Conservation (phyloP, 805 yeast genomes). For the Kodamaea restingae region DNA sequence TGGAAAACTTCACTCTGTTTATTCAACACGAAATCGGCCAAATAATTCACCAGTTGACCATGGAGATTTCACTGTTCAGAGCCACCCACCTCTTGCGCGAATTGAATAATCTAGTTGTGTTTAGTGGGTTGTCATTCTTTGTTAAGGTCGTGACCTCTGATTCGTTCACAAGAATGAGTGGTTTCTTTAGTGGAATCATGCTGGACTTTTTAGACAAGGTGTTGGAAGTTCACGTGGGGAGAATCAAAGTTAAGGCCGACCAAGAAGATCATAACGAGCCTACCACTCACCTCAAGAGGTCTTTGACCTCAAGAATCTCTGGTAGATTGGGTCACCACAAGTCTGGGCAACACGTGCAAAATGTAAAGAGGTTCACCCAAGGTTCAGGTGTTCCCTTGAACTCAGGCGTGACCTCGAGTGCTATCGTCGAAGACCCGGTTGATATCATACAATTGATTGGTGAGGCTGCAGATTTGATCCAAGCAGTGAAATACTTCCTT, state of each 20-base stretch:
- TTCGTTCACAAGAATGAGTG: constrained; percentile 45
- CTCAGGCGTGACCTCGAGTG: constrained; percentile 6
- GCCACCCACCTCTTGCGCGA: constrained; percentile 19
- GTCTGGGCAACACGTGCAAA: constrained; percentile 12
- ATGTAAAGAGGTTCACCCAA: constrained; percentile 8
- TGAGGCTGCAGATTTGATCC: constrained; percentile 32
- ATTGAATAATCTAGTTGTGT: constrained; percentile 27
- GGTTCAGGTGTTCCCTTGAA: background rate
- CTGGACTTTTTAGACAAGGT: constrained; percentile 27
- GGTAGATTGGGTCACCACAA: constrained; percentile 17
- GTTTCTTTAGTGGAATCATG: constrained; percentile 33
- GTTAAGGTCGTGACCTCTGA: constrained; percentile 52
- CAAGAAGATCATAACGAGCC: constrained; percentile 4
- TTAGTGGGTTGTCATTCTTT: constrained; percentile 37
- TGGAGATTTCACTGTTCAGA: constrained; percentile 22
- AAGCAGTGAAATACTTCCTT: constrained; percentile 37
- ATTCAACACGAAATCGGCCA: constrained; percentile 30
- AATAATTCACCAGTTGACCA: constrained; percentile 38
- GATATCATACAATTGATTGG: constrained; percentile 32
- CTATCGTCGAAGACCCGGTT: constrained; percentile 31
- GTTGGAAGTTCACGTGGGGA: constrained; percentile 20
- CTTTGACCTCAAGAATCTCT: constrained; percentile 31
- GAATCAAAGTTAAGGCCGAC: constrained; percentile 11
- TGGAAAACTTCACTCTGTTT: constrained; percentile 41
- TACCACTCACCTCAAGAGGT: constrained; percentile 18